Base-by-base conservation (phyloP, 139 green algal species). In the Spirogloea muscicola region DNA sequence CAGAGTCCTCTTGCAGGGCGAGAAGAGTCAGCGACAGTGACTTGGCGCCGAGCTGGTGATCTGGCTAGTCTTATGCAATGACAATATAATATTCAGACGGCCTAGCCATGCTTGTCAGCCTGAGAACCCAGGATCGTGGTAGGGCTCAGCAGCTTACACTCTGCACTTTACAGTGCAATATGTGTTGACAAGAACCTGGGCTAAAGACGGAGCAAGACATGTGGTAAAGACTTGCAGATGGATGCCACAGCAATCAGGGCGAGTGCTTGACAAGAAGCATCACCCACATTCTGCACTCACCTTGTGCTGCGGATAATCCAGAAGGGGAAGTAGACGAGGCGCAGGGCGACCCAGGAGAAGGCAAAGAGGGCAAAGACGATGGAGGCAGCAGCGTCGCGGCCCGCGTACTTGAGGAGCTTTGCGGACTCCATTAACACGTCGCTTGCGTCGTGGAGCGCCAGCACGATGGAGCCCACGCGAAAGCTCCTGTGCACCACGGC, bases 381-480 rank as follows among this genome's bases (percentile, higher is more conserved):
- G 0, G 52, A 82, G 39, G 81, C 67, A 0, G 70, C 44, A 2
- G 44, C 13, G 3, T 92, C 82, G 3, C 16, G n/a, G 1, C 74
- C 34, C 0, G 62, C 49, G 76, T 92, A 92, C 38, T 89, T 90
- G 42, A 63, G 40, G 51, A 86, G 59, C 80, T 94, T 94, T 31
- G 89, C 86, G 13, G 64, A 49, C 68, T 93, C 89, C 81, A 94
- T 76, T 34, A 92, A 79, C 27, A 94, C 82, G 72, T 94, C 90
- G 37, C 83, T 88, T 41, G 84, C 78, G 69, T 93, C 89, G 61
- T 94, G 90, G 21, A 92, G 70, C 68, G 89, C 39, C 83, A 93
- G 89, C 31, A 93, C 84, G 18, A 91, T 72, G 25, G 83, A 88
- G 58, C 87, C 89, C 2, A 91, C 72, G 9, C 88, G 81, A 34